Evolutionary conservation across 2,329 filamentous ascomycete genomes (phyloP), one percentile per base, ranked within the genome.

Genomic region (Aspergillus versicolor): DNA sequence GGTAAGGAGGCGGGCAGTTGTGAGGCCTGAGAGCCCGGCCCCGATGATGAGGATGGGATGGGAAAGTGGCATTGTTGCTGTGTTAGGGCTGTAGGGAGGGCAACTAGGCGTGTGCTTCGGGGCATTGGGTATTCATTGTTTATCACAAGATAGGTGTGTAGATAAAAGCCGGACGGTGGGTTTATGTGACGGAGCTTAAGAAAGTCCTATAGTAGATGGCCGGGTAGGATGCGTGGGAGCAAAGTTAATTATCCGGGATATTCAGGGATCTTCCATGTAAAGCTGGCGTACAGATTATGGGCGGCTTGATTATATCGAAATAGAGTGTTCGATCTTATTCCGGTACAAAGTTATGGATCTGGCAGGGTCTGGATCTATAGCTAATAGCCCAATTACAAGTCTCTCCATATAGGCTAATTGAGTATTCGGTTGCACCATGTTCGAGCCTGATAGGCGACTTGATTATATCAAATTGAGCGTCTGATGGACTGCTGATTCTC

Each of bases 1-100:
- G 30, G 56, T 58, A 19, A 58, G 41, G 6, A 51, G 56, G 15
- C 48, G 56, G 9, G 46, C 52, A 19, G 41, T 46, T 15, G 58
- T 42, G 5, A 58, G 52, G 44, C 58, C 58, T 12, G 57, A 53
- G 34, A 59, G 42, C 17, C 58, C 52, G 7, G 54, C 54, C n/a
- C 54, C 54, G 46, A 56, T 56, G 15, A 56, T 51, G 40, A 56
- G 47, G 34, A 40, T 30, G 17, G 40, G 52, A 21, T 30, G 12
- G 11, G 3, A 17, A 15, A 11, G 7, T 24, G 24, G n/a, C 21
- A 19, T 22, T 40, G 17, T 27, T 37, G 24, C 1, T 21, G 24
- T 27, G 19, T 22, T 27, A 46, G 51, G 42, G 41, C 27, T 46
- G 41, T 34, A 37, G 45, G 38, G 17, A 42, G 19, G 15, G 37